These are phyloP conservation scores for Naganishia randhawae DNA, from an alignment of 768 basidiomycete genomes.

Conservation along the genomic window DNA sequence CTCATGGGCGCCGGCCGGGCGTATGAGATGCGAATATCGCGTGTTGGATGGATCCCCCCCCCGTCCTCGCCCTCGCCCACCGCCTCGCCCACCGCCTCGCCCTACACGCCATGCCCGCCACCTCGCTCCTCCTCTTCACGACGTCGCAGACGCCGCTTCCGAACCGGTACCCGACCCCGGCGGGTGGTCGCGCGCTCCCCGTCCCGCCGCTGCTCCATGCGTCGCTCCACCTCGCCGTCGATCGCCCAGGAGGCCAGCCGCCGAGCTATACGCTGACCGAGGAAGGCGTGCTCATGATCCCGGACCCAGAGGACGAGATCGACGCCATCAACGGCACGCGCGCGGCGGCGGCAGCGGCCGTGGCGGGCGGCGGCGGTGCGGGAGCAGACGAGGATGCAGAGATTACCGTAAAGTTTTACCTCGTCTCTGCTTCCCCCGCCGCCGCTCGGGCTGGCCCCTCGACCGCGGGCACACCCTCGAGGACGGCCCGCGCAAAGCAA, in stretches of 20 bases:
- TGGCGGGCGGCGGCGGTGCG: not conserved
- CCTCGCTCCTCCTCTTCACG: conserved; percentile 39
- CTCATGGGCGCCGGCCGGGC: too few relatives aligned
- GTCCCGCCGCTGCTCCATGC: conserved; percentile 46
- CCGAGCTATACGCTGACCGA: conserved; percentile 27
- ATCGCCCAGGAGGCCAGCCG: conserved; percentile 30
- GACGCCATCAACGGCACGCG: conserved; percentile 20
- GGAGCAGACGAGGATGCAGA: conserved; percentile 21
- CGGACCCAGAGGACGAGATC: conserved; percentile 27
- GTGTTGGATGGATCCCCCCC: too few relatives aligned
- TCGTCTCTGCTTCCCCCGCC: conserved; percentile 18
- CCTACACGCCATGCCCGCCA: conserved; percentile 14
- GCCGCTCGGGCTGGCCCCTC: not conserved
- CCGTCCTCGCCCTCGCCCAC: not conserved
- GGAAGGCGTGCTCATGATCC: conserved; percentile 25
- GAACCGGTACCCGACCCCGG: conserved; percentile 40
- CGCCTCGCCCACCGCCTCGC: not conserved
- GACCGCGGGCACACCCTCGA: not conserved
- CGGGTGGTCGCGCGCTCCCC: conserved; percentile 34
- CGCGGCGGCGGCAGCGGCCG: conserved; percentile 1
- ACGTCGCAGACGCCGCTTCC: conserved; percentile 43
- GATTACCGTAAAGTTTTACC: conserved; percentile 29
- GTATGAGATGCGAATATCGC: too few relatives aligned
- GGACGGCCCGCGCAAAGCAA: conserved; percentile 12
- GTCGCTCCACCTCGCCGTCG: conserved; percentile 42